Base-by-base conservation (phyloP, 1,139 yeast species). In the Saccharomyces hybrid region DNA sequence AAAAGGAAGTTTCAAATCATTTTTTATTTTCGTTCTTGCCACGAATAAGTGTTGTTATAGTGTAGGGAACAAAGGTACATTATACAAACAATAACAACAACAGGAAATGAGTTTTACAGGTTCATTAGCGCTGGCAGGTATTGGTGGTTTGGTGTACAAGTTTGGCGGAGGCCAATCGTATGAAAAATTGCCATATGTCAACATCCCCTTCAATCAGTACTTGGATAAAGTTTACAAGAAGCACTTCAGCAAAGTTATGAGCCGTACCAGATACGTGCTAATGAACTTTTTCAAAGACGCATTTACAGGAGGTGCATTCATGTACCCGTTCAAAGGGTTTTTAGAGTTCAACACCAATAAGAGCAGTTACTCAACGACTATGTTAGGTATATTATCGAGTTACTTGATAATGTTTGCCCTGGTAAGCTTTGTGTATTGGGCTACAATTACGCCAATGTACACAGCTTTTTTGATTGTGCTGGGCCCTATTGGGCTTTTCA, bases 381-480 rank as follows among this genome's bases (percentile, higher is more conserved):
- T 56, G 6, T 23, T 60, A 5, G 57, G 58, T 1, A 52, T 57
- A 3, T 53, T 64, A 34, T 47, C 55, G 1, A n/a, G 58, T 6
- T 68, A 67, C 50, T 50, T 63, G 11, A 26, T 58, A 25, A 54
- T 59, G 54, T 66, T 56, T 54, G 46, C 59, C 2, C 25, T 63
- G 1, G 60, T 63, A 8, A 54, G 63, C 9, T 50, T 61, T 16
- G 59, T 64, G 3, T 67, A 67, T 55, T 64, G 67, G 65, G 60
- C 60, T 14, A 64, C 71, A 0, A 62, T 68, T 5, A 60, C 69
- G 1, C 71, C 71, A 5, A 54, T 67, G 44, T 68, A 68, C 53
- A 54, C 66, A 25, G 63, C 68, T 7, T 48, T 64, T 4, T 62
- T 68, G n/a, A 58, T 62, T 4, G 55, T 65, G 5, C 56, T 66